Evolutionary conservation across 176 grass and related monocot genomes (phyloP).

Genomic region (Triticum urartu): DNA sequence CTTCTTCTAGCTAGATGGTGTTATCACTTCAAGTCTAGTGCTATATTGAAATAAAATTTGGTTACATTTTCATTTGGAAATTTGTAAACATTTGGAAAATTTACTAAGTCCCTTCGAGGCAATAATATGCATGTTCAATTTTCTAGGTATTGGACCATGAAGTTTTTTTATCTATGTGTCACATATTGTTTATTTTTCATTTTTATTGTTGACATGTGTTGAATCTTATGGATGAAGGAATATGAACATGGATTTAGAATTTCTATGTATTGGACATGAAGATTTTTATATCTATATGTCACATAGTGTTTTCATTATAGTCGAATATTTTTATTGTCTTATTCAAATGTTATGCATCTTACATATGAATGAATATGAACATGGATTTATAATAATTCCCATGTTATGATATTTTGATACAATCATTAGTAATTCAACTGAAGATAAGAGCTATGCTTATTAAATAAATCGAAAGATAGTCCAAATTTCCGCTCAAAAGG

Average conservation of each 20-base stretch:
- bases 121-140: not conserved
- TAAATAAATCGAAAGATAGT: not conserved
- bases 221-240: not conserved
- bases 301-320: not conserved
- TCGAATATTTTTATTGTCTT: not conserved
- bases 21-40: not conserved
- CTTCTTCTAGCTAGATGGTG: not conserved
- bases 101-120: not conserved
- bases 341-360: not conserved
- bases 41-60: not conserved
- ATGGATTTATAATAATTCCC: not conserved
- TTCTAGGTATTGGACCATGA: not conserved
- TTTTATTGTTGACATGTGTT: not conserved
- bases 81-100: not conserved
- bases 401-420: not conserved
- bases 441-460: not conserved
- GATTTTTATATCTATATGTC: too few species aligned
- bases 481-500: not conserved
- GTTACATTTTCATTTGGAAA: not conserved
- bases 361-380: not conserved
- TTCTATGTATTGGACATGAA: too few species aligned
- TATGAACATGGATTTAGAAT: not conserved
- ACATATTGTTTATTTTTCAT: not conserved
- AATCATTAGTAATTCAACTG: not conserved
- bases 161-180: not conserved